Conservation (phyloP, 2,329 filamentous ascomycete species). For the Amphichorda felina region DNA sequence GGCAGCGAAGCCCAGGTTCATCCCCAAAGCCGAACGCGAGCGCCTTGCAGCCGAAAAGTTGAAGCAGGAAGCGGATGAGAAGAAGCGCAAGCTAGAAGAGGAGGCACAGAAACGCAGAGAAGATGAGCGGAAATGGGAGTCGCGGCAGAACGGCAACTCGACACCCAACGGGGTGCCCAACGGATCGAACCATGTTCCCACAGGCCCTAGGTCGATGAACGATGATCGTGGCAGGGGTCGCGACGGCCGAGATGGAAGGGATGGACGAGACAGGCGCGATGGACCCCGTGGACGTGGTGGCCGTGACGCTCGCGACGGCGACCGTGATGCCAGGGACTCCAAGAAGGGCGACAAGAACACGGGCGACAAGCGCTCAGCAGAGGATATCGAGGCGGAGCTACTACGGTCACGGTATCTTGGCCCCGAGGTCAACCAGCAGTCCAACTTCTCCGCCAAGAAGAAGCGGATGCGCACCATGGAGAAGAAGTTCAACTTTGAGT, state of each 20-base stretch:
- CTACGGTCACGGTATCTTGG: conserved; percentile 83
- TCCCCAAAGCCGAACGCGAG: conserved; percentile 75
- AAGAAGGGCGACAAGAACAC: conserved; percentile 23
- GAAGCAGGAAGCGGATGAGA: conserved; percentile 54
- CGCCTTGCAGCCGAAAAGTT: conserved; percentile 68
- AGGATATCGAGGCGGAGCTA: conserved; percentile 61
- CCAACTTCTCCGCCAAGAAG: conserved; percentile 89
- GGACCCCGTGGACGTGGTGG: too few relatives aligned
- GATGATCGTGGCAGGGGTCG: too few relatives aligned
- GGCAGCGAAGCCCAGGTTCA: conserved; percentile 76
- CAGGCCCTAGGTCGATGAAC: conserved; percentile 57
- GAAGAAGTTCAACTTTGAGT: conserved; percentile 98
- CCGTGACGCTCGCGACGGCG: not conserved
- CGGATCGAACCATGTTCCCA: conserved; percentile 36
- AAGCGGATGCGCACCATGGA: conserved; percentile 87
- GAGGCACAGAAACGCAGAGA: conserved; percentile 63
- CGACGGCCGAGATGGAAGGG: too few relatives aligned
- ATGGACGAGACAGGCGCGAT: too few relatives aligned
- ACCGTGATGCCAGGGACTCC: conserved; percentile 27
- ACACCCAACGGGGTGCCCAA: conserved; percentile 5
- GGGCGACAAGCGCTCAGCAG: conserved; percentile 32
- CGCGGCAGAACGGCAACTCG: conserved; percentile 11
- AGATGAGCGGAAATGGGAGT: conserved; percentile 34
- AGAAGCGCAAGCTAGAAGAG: conserved; percentile 32
- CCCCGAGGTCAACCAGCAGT: conserved; percentile 68